Percentiles rank a stretch among this genome's conserved stretches.
Conservation (phyloP, 106 monocot species). For the Cymbidium sinense region DNA sequence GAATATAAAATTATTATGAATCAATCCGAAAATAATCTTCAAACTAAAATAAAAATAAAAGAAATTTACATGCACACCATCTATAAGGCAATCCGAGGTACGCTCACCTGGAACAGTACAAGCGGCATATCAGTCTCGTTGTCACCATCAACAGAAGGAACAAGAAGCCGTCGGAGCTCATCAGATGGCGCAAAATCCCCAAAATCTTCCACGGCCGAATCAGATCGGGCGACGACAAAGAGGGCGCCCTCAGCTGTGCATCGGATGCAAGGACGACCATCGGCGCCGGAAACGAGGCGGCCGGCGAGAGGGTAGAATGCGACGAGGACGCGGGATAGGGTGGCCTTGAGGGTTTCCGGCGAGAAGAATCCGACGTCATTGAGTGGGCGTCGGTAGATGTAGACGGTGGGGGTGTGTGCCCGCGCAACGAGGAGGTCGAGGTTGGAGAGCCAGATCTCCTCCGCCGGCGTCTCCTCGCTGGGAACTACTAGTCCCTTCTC, state of each 20-base stretch:
- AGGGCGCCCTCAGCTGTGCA: slow-evolving; percentile 57
- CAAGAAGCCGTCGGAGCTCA: slow-evolving; percentile 22
- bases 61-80: too few relatives aligned
- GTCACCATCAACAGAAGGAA: slow-evolving; percentile 8
- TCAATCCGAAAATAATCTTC: too few relatives aligned
- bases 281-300: slow-evolving; percentile 14
- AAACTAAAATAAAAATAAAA: too few relatives aligned
- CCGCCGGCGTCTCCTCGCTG: slow-evolving; percentile 12
- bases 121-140: slow-evolving; percentile 11
- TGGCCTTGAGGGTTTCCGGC: slow-evolving; percentile 6
- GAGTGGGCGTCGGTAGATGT: slow-evolving; percentile 16
- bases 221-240: slow-evolving; percentile 37
- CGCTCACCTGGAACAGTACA: slow-evolving; percentile 37
- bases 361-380: slow-evolving; percentile 9
- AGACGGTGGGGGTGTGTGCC: slow-evolving; percentile 18
- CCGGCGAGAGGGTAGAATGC: slow-evolving; percentile 51
- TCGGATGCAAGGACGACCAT: slow-evolving; percentile 34
- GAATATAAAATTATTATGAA: too few relatives aligned
- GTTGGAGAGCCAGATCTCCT: slow-evolving; percentile 24
- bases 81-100: too few relatives aligned
- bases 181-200: slow-evolving; percentile 37
- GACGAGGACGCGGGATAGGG: slow-evolving; percentile 27
- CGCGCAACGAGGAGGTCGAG: slow-evolving; percentile 6
- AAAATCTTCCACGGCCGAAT: slow-evolving; percentile 29
- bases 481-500: slow-evolving; percentile 21